Evolutionary conservation across 192 early-diverging fungal genomes (phyloP).

Genomic region (Entophlyctis helioformis): DNA sequence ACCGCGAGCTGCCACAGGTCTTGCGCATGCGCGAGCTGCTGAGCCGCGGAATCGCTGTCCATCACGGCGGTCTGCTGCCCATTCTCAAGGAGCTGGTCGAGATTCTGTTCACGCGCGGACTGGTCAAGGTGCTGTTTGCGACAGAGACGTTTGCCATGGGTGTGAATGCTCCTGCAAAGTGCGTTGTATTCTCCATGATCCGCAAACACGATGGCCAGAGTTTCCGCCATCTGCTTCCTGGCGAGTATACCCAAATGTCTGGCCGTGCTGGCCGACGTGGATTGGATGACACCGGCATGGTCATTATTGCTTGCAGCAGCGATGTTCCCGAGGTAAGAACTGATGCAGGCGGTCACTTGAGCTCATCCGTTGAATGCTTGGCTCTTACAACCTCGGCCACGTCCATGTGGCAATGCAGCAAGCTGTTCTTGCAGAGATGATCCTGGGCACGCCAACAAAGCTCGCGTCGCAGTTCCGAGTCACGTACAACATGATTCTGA

Average conservation of each 20-base stretch:
- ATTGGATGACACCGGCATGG: slow-evolving; percentile 79
- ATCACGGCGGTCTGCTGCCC: slow-evolving; percentile 92
- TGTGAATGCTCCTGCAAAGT: slow-evolving; percentile 91
- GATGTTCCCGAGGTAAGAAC: slow-evolving; percentile 46
- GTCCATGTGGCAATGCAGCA: no score
- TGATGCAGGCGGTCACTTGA: not conserved
- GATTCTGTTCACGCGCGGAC: slow-evolving; percentile 79
- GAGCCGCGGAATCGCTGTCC: slow-evolving; percentile 87
- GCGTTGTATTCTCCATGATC: slow-evolving; percentile 85
- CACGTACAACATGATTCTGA: slow-evolving; percentile 98
- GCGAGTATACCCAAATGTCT: slow-evolving; percentile 86
- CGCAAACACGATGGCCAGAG: slow-evolving; percentile 86
- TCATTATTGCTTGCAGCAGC: slow-evolving; percentile 66
- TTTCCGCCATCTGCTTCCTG: slow-evolving; percentile 80
- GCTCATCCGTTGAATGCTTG: no score
- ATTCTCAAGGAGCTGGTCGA: slow-evolving; percentile 97
- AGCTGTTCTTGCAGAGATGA: slow-evolving; percentile 54
- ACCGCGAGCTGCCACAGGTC: slow-evolving; percentile 83
- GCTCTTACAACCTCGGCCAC: no score
- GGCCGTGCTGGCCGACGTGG: slow-evolving; percentile 94
- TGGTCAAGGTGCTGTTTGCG: slow-evolving; percentile 89
- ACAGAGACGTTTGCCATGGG: slow-evolving; percentile 99
- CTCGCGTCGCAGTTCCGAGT: slow-evolving; percentile 91
- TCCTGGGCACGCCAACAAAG: slow-evolving; percentile 79
- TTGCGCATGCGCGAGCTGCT: slow-evolving; percentile 71